Percentiles rank a stretch among this genome's conserved stretches.
Evolutionary conservation across 306 rosid genomes (phyloP).

Genomic region (Coriaria nepalensis): DNA sequence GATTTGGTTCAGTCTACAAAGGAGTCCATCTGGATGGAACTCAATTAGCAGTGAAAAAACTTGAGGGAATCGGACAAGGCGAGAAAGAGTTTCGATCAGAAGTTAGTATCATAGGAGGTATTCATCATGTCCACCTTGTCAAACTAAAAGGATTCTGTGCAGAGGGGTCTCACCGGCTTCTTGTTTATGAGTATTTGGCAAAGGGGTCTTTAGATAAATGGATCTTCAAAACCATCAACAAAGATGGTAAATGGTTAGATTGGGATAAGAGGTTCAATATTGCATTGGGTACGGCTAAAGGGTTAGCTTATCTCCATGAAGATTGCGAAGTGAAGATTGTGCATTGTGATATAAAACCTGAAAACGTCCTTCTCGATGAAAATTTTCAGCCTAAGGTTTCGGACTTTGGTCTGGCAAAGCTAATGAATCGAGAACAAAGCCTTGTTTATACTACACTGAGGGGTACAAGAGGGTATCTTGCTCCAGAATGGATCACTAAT

Average conservation of each 20-base stretch:
- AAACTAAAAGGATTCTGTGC: slow-evolving; percentile 75
- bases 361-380: slow-evolving; percentile 72
- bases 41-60: slow-evolving; percentile 18
- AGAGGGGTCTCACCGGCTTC: slow-evolving; percentile 67
- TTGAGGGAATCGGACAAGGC: slow-evolving; percentile 52
- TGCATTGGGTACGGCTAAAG: slow-evolving; percentile 86
- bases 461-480: slow-evolving; percentile 88
- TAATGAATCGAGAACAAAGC: slow-evolving; percentile 81
- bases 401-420: slow-evolving; percentile 82
- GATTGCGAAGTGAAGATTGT: slow-evolving; percentile 82
- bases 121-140: slow-evolving; percentile 83
- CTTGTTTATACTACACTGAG: slow-evolving; percentile 81
- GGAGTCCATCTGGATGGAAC: slow-evolving; percentile 30
- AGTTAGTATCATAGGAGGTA: slow-evolving; percentile 91
- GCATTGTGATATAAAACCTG: slow-evolving; percentile 92
- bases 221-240: slow-evolving; percentile 53
- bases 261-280: slow-evolving; percentile 72
- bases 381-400: slow-evolving; percentile 73
- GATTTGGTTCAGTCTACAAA: slow-evolving; percentile 38
- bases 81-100: slow-evolving; percentile 90
- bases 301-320: slow-evolving; percentile 79
- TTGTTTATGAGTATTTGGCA: slow-evolving; percentile 80
- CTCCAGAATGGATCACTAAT: slow-evolving; percentile 96
- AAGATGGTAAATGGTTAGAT: slow-evolving; percentile 34
- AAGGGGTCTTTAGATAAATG: slow-evolving; percentile 78